Percentiles rank a stretch among this genome's conserved stretches.
Conservation (phyloP, 2,329 filamentous ascomycete genomes). For the Didymosphaeria variabile region DNA sequence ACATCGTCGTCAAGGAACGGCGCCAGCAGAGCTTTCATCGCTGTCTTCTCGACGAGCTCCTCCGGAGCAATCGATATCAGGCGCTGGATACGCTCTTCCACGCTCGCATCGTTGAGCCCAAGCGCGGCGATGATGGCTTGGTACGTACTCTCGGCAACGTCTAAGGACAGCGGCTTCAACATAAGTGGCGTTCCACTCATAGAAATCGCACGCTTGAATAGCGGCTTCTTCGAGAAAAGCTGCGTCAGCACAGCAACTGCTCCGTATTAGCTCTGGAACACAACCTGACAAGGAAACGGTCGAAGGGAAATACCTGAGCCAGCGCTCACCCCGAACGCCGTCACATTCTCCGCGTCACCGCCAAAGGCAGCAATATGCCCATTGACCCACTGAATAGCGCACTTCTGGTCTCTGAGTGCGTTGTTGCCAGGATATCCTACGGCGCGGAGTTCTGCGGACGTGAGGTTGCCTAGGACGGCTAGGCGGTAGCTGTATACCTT, state of each 20-base stretch:
- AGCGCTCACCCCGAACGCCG: slow-evolving; percentile 56
- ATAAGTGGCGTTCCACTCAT: slow-evolving; percentile 48
- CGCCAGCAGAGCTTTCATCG: slow-evolving; percentile 43
- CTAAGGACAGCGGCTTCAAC: slow-evolving; percentile 46
- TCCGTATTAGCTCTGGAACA: slow-evolving; percentile 11
- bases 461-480: slow-evolving; percentile 45
- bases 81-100: slow-evolving; percentile 50
- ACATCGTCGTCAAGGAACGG: slow-evolving; percentile 56
- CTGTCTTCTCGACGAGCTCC: slow-evolving; percentile 50
- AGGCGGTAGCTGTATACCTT: slow-evolving; percentile 33
- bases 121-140: slow-evolving; percentile 48
- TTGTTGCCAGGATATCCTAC: slow-evolving; percentile 47
- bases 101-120: slow-evolving; percentile 44
- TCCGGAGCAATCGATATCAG: slow-evolving; percentile 49
- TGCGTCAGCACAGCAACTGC: slow-evolving; percentile 30
- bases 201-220: slow-evolving; percentile 34
- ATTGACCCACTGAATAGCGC: slow-evolving; percentile 49
- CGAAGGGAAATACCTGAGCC: slow-evolving; percentile 50
- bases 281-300: background rate
- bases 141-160: slow-evolving; percentile 53
- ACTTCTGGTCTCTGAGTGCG: slow-evolving; percentile 43
- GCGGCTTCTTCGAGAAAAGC: slow-evolving; percentile 27
- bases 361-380: slow-evolving; percentile 47
- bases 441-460: slow-evolving; percentile 56
- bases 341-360: slow-evolving; percentile 46